Evolutionary conservation across 2,329 filamentous ascomycete genomes (phyloP).

Genomic region (Penicillium sp.): DNA sequence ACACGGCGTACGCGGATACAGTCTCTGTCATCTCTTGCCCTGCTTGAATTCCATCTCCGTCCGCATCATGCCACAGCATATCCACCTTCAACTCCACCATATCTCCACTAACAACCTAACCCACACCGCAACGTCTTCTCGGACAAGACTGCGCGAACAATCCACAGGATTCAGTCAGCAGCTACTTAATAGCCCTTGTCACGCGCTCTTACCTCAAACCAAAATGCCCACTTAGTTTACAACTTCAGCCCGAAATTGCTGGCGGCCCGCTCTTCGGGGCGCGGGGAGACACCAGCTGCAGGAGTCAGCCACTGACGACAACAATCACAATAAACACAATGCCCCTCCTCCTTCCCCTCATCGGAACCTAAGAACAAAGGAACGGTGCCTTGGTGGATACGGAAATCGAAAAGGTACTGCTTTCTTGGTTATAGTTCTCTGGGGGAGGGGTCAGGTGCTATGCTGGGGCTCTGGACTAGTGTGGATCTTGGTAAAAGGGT

Average conservation of each 20-base stretch:
- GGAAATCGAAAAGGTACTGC: background rate
- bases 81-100: background rate
- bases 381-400: background rate
- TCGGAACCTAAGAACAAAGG: too few species aligned
- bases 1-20: background rate
- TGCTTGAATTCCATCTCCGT: background rate
- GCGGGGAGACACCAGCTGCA: conserved; percentile 8
- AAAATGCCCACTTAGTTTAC: conserved; percentile 4
- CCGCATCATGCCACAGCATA: background rate
- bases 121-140: background rate
- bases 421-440: background rate
- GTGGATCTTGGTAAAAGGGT: background rate
- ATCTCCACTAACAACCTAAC: background rate
- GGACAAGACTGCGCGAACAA: background rate
- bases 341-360: conserved; percentile 5
- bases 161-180: background rate
- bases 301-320: conserved; percentile 18
- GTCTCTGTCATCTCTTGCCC: background rate
- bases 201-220: background rate
- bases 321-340: background rate
- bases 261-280: background rate
- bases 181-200: too few species aligned
- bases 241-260: conserved; percentile 2
- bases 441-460: background rate
- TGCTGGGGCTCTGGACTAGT: background rate